Evolutionary conservation across 306 rosid species (phyloP), one percentile per base, ranked within the genome.

Genomic region (Potentilla sterilis): DNA sequence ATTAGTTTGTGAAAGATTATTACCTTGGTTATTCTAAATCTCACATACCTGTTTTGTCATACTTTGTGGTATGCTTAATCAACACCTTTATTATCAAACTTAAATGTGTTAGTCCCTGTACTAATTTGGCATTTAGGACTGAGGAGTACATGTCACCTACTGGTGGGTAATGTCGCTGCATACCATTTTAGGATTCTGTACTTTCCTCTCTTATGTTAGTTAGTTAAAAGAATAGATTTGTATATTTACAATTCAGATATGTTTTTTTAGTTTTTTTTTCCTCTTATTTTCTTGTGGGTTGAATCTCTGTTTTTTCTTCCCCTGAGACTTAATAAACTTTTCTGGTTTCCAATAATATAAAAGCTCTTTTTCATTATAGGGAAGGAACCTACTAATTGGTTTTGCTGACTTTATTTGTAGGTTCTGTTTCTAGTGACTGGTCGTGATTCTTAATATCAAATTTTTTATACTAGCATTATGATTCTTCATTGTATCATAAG

Each of bases 391-490:
- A 16, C 49, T 59, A 1, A 44, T 62, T 22, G 24, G 37, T 52
- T 37, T 70, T 32, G 16, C 35, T 12, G 41, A 55, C 16, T 76
- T 24, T 82, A 37, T 14, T 22, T 42, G 21, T 43, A 1, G 7
- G 6, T 11, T n/a, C 13, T 41, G 1, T 18, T 58, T 77, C 49
- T 47, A n/a, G 35, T 61, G 28, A 21, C 78, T 10, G 40, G 46
- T 63, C 40, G 44, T 69, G 41, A 44, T 21, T 48, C 52, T 11
- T 18, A 6, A 44, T 51, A n/a, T 24, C 54, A 15, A 58, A 37
- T 46, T 73, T 51, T 14, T 21, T 58, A 43, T 47, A 15, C 49
- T 63, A 18, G 42, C 64, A 43, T 67, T 78, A 24, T 73, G 47
- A 58, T 73, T 18, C 24, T 57, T 28, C 24, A 24, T 68, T 52